phyloP scores from a whole-genome alignment of 257 asterid genomes.

The Nicotiana tomentosiformis region DNA sequence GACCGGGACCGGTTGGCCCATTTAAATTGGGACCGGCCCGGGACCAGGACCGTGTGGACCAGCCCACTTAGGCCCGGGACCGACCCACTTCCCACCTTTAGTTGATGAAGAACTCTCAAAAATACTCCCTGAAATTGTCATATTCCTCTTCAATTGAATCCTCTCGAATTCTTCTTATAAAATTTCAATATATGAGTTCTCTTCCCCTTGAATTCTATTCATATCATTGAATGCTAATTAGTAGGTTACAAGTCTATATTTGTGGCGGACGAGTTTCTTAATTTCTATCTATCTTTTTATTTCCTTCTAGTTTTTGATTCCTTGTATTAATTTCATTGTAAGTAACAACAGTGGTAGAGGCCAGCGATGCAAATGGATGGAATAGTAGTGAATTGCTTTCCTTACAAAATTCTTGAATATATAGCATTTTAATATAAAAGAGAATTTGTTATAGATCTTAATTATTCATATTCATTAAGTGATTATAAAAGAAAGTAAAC shows the following conservation, averaged over 20 bases:
- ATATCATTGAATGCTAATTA: neutral
- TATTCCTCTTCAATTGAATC: neutral
- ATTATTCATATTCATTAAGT: too few species aligned
- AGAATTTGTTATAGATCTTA: too few species aligned
- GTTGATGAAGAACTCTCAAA: neutral
- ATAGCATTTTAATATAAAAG: too few species aligned
- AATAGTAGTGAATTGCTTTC: too few species aligned
- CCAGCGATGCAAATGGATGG: too few species aligned
- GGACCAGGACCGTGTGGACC: too few species aligned
- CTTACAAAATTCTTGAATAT: too few species aligned
- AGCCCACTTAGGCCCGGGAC: too few species aligned
- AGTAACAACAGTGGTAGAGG: neutral
- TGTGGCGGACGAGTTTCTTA: neutral
- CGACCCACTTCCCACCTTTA: too few species aligned
- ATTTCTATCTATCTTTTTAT: neutral
- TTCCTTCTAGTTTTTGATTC: neutral
- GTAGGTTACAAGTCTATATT: neutral
- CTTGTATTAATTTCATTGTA: neutral
- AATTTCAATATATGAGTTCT: neutral
- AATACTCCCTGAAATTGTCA: neutral
- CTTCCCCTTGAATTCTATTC: neutral
- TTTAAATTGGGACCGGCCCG: too few species aligned
- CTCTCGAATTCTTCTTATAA: neutral
- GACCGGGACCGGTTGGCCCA: too few species aligned
- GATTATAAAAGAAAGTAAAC: too few species aligned